A percentile compares a stretch with the other conserved stretches of the same genome.
phyloP scores from a whole-genome alignment of 768 basidiomycete genomes.

The Leccinum subgranulosum region DNA sequence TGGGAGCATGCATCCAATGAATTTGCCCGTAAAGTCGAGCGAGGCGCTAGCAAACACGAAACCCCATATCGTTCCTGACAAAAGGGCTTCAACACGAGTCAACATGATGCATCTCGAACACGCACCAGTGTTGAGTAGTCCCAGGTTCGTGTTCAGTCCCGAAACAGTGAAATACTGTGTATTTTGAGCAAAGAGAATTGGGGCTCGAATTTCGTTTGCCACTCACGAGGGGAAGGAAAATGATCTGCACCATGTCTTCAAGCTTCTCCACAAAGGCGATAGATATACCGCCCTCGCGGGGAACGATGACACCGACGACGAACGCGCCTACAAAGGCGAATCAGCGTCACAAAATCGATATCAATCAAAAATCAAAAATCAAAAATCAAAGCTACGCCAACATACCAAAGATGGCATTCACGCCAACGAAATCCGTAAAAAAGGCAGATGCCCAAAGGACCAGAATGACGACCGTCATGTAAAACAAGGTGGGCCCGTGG shows the following conservation, averaged over 20 bases:
- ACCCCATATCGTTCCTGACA: conserved; percentile 75
- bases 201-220: not conserved
- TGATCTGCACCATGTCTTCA: conserved; percentile 89
- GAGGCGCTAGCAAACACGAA: conserved; percentile 76
- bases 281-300: conserved; percentile 82
- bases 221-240: conserved; percentile 83
- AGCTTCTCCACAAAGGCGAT: conserved; percentile 88
- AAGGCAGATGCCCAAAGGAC: conserved; percentile 85
- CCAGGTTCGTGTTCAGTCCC: conserved; percentile 89
- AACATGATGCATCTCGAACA: not conserved
- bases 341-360: not conserved
- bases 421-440: conserved; percentile 94
- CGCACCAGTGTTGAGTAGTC: conserved; percentile 72
- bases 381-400: not conserved
- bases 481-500: conserved; percentile 79
- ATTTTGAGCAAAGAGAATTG: not conserved
- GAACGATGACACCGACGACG: conserved; percentile 76
- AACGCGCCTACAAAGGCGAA: conserved; percentile 61
- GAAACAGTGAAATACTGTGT: conserved; percentile 87
- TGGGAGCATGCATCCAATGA: conserved; percentile 73
- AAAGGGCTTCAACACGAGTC: not conserved
- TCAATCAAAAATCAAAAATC: not conserved
- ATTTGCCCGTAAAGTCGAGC: conserved; percentile 86
- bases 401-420: conserved; percentile 85
- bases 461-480: conserved; percentile 84